A percentile compares a stretch with the other conserved stretches of the same genome.
These are phyloP conservation scores for Thalassiosira profunda DNA, from an alignment of 108 stramenopile species.

Conservation along the genomic window DNA sequence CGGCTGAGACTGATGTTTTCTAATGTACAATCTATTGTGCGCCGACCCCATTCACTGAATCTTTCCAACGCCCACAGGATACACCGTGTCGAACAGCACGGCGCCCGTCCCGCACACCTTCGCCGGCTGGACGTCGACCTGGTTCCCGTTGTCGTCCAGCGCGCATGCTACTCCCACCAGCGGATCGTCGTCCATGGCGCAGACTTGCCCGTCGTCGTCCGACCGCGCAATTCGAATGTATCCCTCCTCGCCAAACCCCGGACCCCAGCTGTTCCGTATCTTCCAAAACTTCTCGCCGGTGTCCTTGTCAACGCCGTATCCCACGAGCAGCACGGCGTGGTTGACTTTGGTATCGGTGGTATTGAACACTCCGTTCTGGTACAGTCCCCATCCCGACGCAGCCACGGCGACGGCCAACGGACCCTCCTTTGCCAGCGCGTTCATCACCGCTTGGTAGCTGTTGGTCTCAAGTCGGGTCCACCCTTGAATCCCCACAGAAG, in stretches of 20 bases:
- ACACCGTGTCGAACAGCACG: constrained; percentile 64
- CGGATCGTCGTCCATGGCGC: constrained; percentile 74
- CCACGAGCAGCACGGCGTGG: constrained; percentile 88
- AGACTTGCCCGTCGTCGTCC: constrained; percentile 59
- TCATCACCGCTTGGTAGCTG: constrained; percentile 77
- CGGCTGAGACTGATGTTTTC: too few relatives aligned
- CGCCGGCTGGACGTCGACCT: constrained; percentile 39
- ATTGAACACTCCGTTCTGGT: constrained; percentile 64
- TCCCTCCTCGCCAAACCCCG: constrained; percentile 86
- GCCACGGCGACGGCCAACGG: constrained; percentile 83
- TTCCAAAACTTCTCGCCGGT: constrained; percentile 84
- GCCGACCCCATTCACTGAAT: too few relatives aligned
- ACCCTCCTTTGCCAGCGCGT: constrained; percentile 80
- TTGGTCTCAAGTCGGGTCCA: constrained; percentile 81
- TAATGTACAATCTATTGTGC: too few relatives aligned
- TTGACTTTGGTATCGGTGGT: constrained; percentile 58
- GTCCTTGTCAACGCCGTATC: constrained; percentile 79
- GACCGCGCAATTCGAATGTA: constrained; percentile 78
- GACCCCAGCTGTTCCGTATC: constrained; percentile 86
- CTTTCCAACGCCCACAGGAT: constrained; percentile 86
- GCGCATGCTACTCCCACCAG: constrained; percentile 82
- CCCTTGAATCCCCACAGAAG: constrained; percentile 76
- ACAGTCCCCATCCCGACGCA: constrained; percentile 65
- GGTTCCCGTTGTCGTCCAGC: constrained; percentile 64
- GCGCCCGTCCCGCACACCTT: constrained; percentile 85